Percentiles rank a stretch among this genome's conserved stretches.
Evolutionary conservation across 176 grass and related monocot genomes (phyloP).

Genomic region (Eragrostis curvula): DNA sequence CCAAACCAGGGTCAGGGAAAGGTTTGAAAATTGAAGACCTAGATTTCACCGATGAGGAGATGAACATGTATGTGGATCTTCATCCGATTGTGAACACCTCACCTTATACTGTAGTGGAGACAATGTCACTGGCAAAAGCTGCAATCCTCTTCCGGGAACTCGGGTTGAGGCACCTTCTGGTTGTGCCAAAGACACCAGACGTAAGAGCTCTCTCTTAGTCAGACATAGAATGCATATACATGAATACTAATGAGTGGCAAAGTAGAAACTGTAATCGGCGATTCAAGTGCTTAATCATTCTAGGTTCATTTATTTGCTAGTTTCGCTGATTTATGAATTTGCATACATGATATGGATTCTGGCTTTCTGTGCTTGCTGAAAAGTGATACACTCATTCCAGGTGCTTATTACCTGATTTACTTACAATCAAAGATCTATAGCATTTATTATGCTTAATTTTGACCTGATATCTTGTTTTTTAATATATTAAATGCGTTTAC

Average conservation of each 20-base stretch:
- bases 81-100: slow-evolving; percentile 79
- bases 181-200: slow-evolving; percentile 72
- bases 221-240: not conserved
- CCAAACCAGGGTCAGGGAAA: slow-evolving; percentile 83
- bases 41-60: slow-evolving; percentile 76
- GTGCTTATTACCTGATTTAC: slow-evolving; percentile 8
- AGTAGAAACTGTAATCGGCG: not conserved
- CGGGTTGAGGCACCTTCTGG: slow-evolving; percentile 75
- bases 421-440: not conserved
- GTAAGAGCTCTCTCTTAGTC: slow-evolving; percentile 51
- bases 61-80: slow-evolving; percentile 93
- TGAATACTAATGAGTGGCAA: not conserved
- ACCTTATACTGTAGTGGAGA: slow-evolving; percentile 91
- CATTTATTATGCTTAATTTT: not conserved
- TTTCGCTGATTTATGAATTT: not conserved
- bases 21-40: slow-evolving; percentile 80
- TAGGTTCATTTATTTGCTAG: not conserved
- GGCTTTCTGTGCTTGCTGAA: not conserved
- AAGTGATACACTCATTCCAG: not conserved
- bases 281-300: slow-evolving; percentile 6
- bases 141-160: slow-evolving; percentile 80
- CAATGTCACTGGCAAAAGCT: slow-evolving; percentile 90
- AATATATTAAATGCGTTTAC: not conserved
- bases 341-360: not conserved
- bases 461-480: not conserved